These are phyloP conservation scores for Pythium aphanidermatum DNA, from an alignment of 352 stramenopile genomes.

Conservation along the genomic window DNA sequence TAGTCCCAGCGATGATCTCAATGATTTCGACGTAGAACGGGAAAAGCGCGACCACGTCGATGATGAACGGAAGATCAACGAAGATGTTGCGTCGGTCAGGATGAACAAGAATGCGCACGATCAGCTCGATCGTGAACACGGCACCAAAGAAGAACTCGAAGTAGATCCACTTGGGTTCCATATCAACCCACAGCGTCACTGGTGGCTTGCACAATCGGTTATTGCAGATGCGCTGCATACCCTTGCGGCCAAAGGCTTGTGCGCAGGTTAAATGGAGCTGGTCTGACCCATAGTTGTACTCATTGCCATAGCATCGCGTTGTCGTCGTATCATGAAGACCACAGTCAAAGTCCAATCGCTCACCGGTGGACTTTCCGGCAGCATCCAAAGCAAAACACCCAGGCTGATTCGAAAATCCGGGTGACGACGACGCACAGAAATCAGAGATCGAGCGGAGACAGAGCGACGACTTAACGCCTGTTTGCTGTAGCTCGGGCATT, in stretches of 20 bases:
- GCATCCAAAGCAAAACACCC: slow-evolving; percentile 32
- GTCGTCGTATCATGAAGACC: slow-evolving; percentile 4
- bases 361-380: slow-evolving; percentile 11
- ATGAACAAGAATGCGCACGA: slow-evolving; percentile 47
- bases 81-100: slow-evolving; percentile 32
- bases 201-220: slow-evolving; percentile 39
- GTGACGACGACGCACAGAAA: slow-evolving; percentile 22
- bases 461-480: slow-evolving; percentile 27
- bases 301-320: slow-evolving; percentile 23
- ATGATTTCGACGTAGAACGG: slow-evolving; percentile 56
- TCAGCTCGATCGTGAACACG: slow-evolving; percentile 48
- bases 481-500: slow-evolving; percentile 42
- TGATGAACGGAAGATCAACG: slow-evolving; percentile 52
- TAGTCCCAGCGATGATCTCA: slow-evolving; percentile 21
- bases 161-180: slow-evolving; percentile 73
- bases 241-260: slow-evolving; percentile 19
- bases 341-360: slow-evolving; percentile 28
- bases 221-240: slow-evolving; percentile 24
- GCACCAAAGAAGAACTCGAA: slow-evolving; percentile 64
- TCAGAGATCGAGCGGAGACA: slow-evolving; percentile 34
- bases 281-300: slow-evolving; percentile 29
- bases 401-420: slow-evolving; percentile 16
- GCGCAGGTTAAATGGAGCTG: slow-evolving; percentile 18
- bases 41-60: slow-evolving; percentile 56
- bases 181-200: slow-evolving; percentile 36